A percentile compares a stretch with the other conserved stretches of the same genome.
phyloP scores from a whole-genome alignment of 257 asterid genomes.

The Jacaranda copaia region DNA sequence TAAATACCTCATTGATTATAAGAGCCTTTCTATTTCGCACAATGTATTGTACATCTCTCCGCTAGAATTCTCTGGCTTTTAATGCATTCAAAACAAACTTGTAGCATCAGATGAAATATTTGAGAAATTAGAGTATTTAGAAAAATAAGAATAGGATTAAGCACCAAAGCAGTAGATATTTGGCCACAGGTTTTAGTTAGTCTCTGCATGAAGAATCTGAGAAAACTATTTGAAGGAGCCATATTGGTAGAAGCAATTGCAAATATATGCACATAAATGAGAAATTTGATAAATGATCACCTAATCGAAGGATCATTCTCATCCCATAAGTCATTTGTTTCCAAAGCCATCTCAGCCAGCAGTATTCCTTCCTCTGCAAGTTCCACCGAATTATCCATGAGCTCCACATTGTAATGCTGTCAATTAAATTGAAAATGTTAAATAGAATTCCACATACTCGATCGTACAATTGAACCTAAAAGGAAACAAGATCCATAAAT shows the following conservation, averaged over 20 bases:
- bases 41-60: constrained; percentile 92
- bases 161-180: constrained; percentile 20
- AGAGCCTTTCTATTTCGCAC: constrained; percentile 90
- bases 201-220: constrained; percentile 20
- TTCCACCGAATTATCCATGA: constrained; percentile 92
- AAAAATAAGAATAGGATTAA: constrained; percentile 24
- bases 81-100: constrained; percentile 93
- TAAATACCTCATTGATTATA: constrained; percentile 87
- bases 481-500: not conserved
- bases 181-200: constrained; percentile 1
- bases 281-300: constrained; percentile 48
- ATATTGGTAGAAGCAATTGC: not conserved
- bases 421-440: constrained; percentile 35
- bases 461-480: not conserved
- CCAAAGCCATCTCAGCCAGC: constrained; percentile 95
- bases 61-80: constrained; percentile 94
- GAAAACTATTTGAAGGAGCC: constrained; percentile 4
- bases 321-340: constrained; percentile 91
- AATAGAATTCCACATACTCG: constrained; percentile 10
- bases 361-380: constrained; percentile 91
- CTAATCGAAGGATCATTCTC: constrained; percentile 99
- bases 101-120: constrained; percentile 37
- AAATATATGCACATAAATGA: constrained; percentile 24
- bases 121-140: constrained; percentile 4
- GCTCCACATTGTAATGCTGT: constrained; percentile 93